Percentiles rank a stretch among this genome's conserved stretches.
Conservation (phyloP, 805 yeast genomes). For the Saccharomycopsis sp. region DNA sequence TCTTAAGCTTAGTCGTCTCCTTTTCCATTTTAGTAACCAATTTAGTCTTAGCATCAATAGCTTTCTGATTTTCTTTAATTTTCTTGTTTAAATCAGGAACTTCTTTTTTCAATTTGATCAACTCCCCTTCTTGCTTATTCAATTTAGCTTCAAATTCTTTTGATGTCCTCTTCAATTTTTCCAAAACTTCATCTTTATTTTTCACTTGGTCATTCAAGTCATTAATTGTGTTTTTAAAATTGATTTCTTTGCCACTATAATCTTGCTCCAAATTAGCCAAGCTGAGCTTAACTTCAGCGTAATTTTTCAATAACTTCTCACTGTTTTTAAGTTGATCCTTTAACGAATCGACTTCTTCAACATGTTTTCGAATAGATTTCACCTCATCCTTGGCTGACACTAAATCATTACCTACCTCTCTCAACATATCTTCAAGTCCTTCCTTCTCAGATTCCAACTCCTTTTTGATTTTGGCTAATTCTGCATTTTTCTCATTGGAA, state of each 20-base stretch:
- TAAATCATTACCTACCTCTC: constrained; percentile 70
- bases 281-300: constrained; percentile 20
- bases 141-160: constrained; percentile 24
- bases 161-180: constrained; percentile 24
- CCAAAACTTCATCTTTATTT: constrained; percentile 26
- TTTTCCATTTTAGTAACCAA: constrained; percentile 25
- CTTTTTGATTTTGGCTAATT: constrained; percentile 3
- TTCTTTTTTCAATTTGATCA: constrained; percentile 13
- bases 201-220: constrained; percentile 26
- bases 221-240: constrained; percentile 19
- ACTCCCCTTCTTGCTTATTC: constrained; percentile 21
- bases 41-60: constrained; percentile 23
- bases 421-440: constrained; percentile 76
- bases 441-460: constrained; percentile 27
- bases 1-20: constrained; percentile 23
- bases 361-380: constrained; percentile 28
- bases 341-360: constrained; percentile 18
- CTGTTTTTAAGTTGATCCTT: constrained; percentile 21
- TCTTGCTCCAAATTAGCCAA: constrained; percentile 16
- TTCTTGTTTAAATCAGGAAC: constrained; percentile 29
- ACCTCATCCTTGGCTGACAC: constrained; percentile 60
- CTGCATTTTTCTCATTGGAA: constrained; percentile 4
- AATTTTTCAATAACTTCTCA: constrained; percentile 15
- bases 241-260: constrained; percentile 18
- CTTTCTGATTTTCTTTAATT: constrained; percentile 31